Conservation (phyloP, 2,329 filamentous ascomycete genomes). For the Pseudonectria foliicola region DNA sequence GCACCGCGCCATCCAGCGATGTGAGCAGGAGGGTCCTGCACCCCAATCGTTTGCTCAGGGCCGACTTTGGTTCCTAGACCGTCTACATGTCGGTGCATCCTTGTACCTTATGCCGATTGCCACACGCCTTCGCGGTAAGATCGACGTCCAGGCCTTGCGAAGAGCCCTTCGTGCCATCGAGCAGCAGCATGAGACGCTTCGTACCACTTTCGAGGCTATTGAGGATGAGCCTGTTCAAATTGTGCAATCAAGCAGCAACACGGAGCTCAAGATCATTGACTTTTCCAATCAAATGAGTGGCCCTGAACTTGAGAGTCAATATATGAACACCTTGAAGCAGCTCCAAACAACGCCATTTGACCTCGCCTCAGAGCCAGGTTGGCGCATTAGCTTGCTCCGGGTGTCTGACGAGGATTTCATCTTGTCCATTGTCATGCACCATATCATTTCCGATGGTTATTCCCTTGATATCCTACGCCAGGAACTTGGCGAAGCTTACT, state of each 20-base stretch:
- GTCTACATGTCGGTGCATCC: slow-evolving; percentile 3
- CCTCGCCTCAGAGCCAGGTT: background rate
- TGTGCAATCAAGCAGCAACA: background rate
- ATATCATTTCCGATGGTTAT: slow-evolving; percentile 14
- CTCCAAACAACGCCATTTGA: slow-evolving; percentile 1
- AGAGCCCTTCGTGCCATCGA: slow-evolving; percentile 2
- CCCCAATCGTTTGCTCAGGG: slow-evolving; percentile 7
- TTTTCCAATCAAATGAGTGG: background rate
- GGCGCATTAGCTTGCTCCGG: slow-evolving; percentile 1
- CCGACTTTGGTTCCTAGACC: slow-evolving; percentile 7
- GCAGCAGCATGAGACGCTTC: slow-evolving; percentile 4
- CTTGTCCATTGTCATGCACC: slow-evolving; percentile 8
- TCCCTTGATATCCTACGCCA: slow-evolving; percentile 16
- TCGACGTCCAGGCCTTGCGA: background rate
- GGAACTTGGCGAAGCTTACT: slow-evolving; percentile 17
- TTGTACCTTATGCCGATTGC: slow-evolving; percentile 6
- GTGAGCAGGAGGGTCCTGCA: background rate
- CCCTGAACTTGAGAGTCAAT: background rate
- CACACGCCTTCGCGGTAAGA: background rate
- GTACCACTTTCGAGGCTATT: slow-evolving; percentile 2
- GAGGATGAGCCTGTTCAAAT: slow-evolving; percentile 1
- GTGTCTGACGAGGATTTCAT: background rate
- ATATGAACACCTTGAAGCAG: background rate
- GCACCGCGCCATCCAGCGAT: background rate
- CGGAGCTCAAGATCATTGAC: background rate